Percentiles rank a stretch among this genome's conserved stretches.
phyloP scores from a whole-genome alignment of 768 basidiomycete genomes.

The Panaeolus cyanescens region DNA sequence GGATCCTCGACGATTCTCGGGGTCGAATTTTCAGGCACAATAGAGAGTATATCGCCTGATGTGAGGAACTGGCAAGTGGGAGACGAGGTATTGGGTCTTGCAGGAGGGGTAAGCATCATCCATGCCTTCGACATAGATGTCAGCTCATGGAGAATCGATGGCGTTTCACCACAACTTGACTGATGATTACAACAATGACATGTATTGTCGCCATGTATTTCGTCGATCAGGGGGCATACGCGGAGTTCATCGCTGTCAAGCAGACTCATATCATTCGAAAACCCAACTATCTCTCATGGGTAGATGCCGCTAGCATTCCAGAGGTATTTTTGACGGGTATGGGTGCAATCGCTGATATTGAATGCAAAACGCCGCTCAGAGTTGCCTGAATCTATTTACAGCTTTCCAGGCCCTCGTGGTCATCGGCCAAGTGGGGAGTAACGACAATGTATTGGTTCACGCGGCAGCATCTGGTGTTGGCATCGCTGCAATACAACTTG shows the following conservation, averaged over 20 bases:
- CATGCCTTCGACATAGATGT: neutral
- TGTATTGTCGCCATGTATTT: neutral
- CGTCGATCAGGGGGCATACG: constrained; percentile 77
- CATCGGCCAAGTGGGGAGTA: constrained; percentile 66
- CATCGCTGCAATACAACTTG: constrained; percentile 84
- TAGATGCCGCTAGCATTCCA: constrained; percentile 83
- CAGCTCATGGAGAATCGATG: neutral
- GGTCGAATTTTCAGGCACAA: constrained; percentile 81
- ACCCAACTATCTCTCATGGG: constrained; percentile 75
- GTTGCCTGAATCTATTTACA: constrained; percentile 15
- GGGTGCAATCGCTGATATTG: constrained; percentile 7
- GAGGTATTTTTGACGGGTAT: constrained; percentile 88
- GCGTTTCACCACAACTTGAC: neutral
- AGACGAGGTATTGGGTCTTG: constrained; percentile 79
- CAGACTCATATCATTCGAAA: constrained; percentile 73
- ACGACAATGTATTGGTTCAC: constrained; percentile 83
- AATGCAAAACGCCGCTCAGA: constrained; percentile 1
- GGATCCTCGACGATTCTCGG: constrained; percentile 77
- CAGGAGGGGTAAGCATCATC: constrained; percentile 67
- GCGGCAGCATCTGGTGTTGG: constrained; percentile 93
- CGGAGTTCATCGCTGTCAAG: constrained; percentile 76
- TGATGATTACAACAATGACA: neutral
- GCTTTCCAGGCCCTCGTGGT: constrained; percentile 57
- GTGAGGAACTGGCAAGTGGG: constrained; percentile 58
- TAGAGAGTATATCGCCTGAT: constrained; percentile 53